Base-by-base conservation (phyloP, 352 stramenopile genomes). In the Globisporangium megalacanthum region DNA sequence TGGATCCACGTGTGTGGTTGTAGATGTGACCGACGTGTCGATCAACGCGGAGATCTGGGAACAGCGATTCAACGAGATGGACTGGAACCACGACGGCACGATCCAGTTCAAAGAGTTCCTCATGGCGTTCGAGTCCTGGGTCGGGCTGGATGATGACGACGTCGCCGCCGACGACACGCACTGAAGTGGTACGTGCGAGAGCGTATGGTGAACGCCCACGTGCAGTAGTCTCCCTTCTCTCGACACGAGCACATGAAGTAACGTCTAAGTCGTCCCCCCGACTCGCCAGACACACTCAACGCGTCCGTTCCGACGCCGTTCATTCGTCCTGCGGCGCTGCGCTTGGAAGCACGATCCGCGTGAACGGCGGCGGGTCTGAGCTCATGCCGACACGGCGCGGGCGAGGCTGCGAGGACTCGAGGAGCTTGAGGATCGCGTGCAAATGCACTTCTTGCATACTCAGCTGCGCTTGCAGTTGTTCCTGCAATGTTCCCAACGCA, bases 21-120 rank as follows among this genome's bases (percentile, higher is more conserved):
- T 35, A 67, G 72, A 68, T 19, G 56, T 56, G 0, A 63, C 65
- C 10, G 65, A 83, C 42, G 55, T 70, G 55, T 81, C 77, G 14
- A 88, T 85, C 58, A 90, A 87, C 55, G 52, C 77, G 25, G 77
- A 73, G 20, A 91, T 93, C 36, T 90, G 75, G 74, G 81, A 93
- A 56, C 79, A 74, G 33, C 85, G 87, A 11, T 96, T 90, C 46
- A 79, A 76, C 54, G 85, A 96, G 61, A 93, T 96, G 79, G 86
- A 95, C 53, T 94, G 83, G 77, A 81, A 95, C 51, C 64, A 89
- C 44, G 83, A 94, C 60, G 87, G 86, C 19, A 78, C 70, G 25
- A 94, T 94, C 56, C 84, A 93, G 15, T 95, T 94, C 61, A 93
- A 92, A 54, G 87, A 96, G 61, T 96, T 96, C 56, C 72, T 96